phyloP scores from a whole-genome alignment of 2,329 filamentous ascomycete species.

The Thelonectria blattea region DNA sequence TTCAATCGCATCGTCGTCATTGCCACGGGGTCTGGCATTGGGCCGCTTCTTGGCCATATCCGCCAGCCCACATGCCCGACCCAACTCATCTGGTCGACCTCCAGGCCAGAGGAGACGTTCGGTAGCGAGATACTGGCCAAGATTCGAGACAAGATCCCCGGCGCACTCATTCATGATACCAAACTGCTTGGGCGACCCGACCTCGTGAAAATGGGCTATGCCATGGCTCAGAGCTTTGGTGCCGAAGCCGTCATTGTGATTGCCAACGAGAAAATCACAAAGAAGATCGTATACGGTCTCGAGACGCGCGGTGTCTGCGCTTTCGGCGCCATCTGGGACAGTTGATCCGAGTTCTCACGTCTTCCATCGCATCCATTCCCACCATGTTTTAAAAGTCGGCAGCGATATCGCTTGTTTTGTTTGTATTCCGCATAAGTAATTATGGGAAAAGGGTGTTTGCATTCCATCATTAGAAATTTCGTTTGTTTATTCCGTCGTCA shows the following conservation, averaged over 20 bases:
- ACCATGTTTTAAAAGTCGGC: not conserved
- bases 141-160: slow-evolving; percentile 63
- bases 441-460: not conserved
- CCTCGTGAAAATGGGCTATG: slow-evolving; percentile 55
- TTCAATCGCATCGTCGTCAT: slow-evolving; percentile 71
- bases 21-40: slow-evolving; percentile 76
- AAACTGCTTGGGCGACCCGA: slow-evolving; percentile 64
- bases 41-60: slow-evolving; percentile 68
- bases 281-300: slow-evolving; percentile 71
- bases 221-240: slow-evolving; percentile 61
- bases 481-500: not conserved
- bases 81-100: slow-evolving; percentile 73
- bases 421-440: not conserved
- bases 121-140: slow-evolving; percentile 61
- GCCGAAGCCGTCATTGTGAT: slow-evolving; percentile 77
- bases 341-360: slow-evolving; percentile 33
- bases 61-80: slow-evolving; percentile 55
- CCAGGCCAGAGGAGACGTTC: slow-evolving; percentile 66
- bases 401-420: not conserved
- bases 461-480: not conserved
- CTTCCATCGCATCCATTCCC: not conserved
- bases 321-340: slow-evolving; percentile 77
- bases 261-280: slow-evolving; percentile 71
- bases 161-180: slow-evolving; percentile 73
- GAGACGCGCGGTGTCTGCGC: slow-evolving; percentile 70